phyloP scores from a whole-genome alignment of 495 filamentous ascomycete species.

The Podospora comata region DNA sequence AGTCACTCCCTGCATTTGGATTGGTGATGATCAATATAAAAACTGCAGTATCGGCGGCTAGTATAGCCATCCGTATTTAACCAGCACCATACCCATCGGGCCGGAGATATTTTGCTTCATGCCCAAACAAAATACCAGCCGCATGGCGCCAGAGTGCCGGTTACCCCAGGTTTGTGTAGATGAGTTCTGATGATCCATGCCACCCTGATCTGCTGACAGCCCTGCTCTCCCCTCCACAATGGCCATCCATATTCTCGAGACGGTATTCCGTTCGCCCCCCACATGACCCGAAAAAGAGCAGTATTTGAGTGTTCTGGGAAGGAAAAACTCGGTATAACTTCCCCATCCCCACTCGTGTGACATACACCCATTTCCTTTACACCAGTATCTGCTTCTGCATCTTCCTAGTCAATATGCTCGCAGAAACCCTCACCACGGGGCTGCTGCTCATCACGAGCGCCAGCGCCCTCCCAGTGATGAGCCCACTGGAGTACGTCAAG shows the following conservation, averaged over 20 bases:
- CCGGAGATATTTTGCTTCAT: not conserved
- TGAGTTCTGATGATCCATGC: not conserved
- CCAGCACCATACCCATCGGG: not conserved
- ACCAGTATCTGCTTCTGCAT: not conserved
- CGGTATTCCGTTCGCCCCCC: not conserved
- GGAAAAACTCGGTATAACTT: not conserved
- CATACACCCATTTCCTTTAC: not conserved
- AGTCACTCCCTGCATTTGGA: not conserved
- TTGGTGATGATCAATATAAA: not conserved
- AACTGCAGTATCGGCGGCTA: not conserved
- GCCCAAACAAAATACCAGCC: not conserved
- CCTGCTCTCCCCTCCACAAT: not conserved
- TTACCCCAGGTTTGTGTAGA: not conserved
- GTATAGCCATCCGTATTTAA: not conserved
- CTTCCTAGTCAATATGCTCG: conserved; percentile 27
- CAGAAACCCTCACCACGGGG: conserved; percentile 27
- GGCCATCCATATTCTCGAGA: not conserved
- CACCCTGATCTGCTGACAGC: not conserved
- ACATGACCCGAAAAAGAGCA: not conserved
- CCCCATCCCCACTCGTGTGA: not conserved
- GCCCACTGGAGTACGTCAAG: conserved; percentile 38
- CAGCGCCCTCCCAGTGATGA: conserved; percentile 32
- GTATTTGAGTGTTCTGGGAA: not conserved
- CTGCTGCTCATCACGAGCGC: conserved; percentile 31
- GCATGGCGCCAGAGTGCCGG: not conserved